These are phyloP conservation scores for Alternaria novae-zelandiae DNA, from an alignment of 2,329 filamentous ascomycete genomes.

Conservation along the genomic window DNA sequence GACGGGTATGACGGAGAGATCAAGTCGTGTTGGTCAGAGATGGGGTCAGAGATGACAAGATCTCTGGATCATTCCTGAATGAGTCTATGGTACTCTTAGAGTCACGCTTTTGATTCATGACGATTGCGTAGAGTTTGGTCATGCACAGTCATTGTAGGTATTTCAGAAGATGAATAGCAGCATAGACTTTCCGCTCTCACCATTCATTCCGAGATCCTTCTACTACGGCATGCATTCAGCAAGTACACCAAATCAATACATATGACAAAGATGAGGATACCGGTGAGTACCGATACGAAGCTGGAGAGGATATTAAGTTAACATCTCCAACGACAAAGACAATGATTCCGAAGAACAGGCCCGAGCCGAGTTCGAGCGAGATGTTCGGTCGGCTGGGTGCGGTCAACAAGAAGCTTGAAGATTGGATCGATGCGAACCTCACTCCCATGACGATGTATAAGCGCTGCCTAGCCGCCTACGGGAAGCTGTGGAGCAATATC, in stretches of 20 bases:
- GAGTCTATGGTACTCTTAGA: neutral
- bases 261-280: no score
- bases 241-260: neutral
- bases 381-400: no score
- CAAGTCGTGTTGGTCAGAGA: no score
- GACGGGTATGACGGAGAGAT: no score
- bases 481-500: neutral
- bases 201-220: conserved; percentile 2
- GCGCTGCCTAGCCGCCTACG: neutral
- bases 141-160: neutral
- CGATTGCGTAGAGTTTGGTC: neutral
- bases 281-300: neutral
- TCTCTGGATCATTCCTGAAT: no score
- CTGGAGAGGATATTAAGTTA: neutral
- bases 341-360: neutral
- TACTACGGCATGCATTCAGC: neutral
- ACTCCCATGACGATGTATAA: neutral
- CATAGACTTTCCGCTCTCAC: conserved; percentile 3
- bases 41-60: no score
- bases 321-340: neutral
- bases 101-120: neutral
- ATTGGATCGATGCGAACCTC: no score
- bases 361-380: neutral
- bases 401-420: no score
- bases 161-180: neutral